These are phyloP conservation scores for Ustilago nuda DNA, from an alignment of 1,284 basidiomycete species.

Conservation along the genomic window DNA sequence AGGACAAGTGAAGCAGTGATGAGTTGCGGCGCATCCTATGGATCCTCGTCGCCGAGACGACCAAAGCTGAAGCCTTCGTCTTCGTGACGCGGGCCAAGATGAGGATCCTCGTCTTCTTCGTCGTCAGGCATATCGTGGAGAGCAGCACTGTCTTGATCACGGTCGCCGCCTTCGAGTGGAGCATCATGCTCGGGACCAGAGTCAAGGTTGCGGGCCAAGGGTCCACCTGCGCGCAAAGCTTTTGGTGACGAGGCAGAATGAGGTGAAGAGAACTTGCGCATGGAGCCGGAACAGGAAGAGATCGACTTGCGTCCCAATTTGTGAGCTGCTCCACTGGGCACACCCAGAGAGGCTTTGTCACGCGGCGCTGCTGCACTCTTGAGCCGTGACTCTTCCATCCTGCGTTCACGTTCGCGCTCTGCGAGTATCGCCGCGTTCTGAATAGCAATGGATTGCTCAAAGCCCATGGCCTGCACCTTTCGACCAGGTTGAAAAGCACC, in stretches of 20 bases:
- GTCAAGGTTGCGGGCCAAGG: slow-evolving; percentile 38
- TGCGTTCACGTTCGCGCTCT: slow-evolving; percentile 44
- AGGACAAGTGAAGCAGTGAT: not conserved
- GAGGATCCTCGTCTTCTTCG: slow-evolving; percentile 30
- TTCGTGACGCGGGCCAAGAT: slow-evolving; percentile 38
- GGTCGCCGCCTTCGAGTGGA: slow-evolving; percentile 39
- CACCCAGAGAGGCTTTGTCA: slow-evolving; percentile 34
- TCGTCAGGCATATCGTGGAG: slow-evolving; percentile 22
- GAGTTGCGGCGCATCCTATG: slow-evolving; percentile 10
- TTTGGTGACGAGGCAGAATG: slow-evolving; percentile 42
- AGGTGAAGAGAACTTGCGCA: slow-evolving; percentile 40
- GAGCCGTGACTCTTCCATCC: slow-evolving; percentile 28
- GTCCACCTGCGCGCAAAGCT: slow-evolving; percentile 28
- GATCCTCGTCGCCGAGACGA: slow-evolving; percentile 31
- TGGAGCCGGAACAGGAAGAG: slow-evolving; percentile 45
- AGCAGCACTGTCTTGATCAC: slow-evolving; percentile 34
- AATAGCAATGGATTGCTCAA: slow-evolving; percentile 49
- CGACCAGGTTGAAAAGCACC: slow-evolving; percentile 38
- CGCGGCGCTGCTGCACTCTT: slow-evolving; percentile 22
- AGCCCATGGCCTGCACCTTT: slow-evolving; percentile 40
- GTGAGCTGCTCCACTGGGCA: slow-evolving; percentile 49
- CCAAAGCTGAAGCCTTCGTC: slow-evolving; percentile 40
- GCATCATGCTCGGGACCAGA: slow-evolving; percentile 37
- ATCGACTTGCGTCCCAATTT: slow-evolving; percentile 46
- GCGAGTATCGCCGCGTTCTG: slow-evolving; percentile 44